phyloP scores from a whole-genome alignment of 2,329 filamentous ascomycete species.

The Tolypocladium amazonense region DNA sequence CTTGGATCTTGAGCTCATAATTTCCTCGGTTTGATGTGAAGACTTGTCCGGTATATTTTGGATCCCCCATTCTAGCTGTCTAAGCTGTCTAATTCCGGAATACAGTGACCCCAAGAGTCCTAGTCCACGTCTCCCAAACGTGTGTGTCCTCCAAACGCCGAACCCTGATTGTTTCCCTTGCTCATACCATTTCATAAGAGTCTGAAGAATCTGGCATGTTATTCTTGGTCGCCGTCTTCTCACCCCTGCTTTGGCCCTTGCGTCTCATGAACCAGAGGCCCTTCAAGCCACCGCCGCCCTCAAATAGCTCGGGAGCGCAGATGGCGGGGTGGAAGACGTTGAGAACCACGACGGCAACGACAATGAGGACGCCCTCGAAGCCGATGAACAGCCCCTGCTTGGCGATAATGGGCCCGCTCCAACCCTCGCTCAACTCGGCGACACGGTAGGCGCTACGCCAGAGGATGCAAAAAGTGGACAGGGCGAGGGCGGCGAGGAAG shows the following conservation, averaged over 20 bases:
- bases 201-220: not conserved
- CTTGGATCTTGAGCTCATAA: not conserved
- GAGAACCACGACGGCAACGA: constrained; percentile 32
- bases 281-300: constrained; percentile 13
- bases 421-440: constrained; percentile 55
- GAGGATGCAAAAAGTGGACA: constrained; percentile 54
- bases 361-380: constrained; percentile 45
- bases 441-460: constrained; percentile 55
- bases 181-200: not conserved
- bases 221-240: not conserved
- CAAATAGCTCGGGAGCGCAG: constrained; percentile 17
- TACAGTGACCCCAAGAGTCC: not conserved
- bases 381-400: constrained; percentile 45
- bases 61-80: not conserved
- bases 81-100: not conserved
- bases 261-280: constrained; percentile 14
- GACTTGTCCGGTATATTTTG: not conserved
- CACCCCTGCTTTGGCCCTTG: not conserved
- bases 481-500: constrained; percentile 42
- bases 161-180: too few relatives aligned
- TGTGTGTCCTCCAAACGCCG: not conserved
- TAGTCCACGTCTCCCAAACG: not conserved
- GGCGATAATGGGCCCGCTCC: constrained; percentile 45
- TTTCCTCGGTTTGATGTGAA: not conserved
- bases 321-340: constrained; percentile 25